Evolutionary conservation across 768 basidiomycete genomes (phyloP).

Genomic region (Rhizopogon vulgaris): DNA sequence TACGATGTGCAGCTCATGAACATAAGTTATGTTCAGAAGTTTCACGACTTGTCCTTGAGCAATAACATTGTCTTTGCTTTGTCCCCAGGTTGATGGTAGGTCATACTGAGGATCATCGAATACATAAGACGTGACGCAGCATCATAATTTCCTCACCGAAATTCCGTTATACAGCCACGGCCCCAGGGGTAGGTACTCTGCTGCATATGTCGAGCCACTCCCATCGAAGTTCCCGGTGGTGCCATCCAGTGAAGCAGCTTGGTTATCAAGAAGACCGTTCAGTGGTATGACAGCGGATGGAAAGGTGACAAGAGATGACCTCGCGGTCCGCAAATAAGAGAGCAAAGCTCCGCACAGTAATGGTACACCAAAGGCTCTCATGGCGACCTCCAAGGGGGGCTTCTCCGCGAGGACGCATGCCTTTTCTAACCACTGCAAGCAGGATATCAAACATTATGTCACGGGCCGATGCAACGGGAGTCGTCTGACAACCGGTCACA

Average conservation of each 20-base stretch:
- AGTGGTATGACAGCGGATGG: conserved; percentile 28
- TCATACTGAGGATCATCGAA: conserved; percentile 30
- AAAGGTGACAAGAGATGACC: conserved; percentile 19
- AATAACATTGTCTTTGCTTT: conserved; percentile 37
- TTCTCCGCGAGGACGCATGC: conserved; percentile 4
- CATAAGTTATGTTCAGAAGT: conserved; percentile 25
- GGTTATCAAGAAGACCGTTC: conserved; percentile 31
- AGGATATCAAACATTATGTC: background rate
- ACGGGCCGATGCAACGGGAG: background rate
- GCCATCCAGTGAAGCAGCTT: conserved; percentile 35
- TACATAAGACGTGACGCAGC: background rate
- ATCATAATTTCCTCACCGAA: conserved; percentile 19
- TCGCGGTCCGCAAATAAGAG: conserved; percentile 10
- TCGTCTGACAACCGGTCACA: conserved; percentile 13
- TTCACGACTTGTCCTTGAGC: conserved; percentile 35
- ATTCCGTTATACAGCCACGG: conserved; percentile 35
- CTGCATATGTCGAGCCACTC: conserved; percentile 33
- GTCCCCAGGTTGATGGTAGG: conserved; percentile 37
- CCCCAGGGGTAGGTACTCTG: conserved; percentile 34
- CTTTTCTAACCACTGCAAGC: conserved; percentile 6
- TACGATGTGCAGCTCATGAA: conserved; percentile 43
- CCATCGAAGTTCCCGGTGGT: conserved; percentile 35
- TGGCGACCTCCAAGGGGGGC: conserved; percentile 1
- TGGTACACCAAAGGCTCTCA: conserved; percentile 17
- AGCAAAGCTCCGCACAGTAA: conserved; percentile 16